Percentiles rank a stretch among this genome's conserved stretches.
phyloP scores from a whole-genome alignment of 305 asterid species.

The Plantago lanceolata region DNA sequence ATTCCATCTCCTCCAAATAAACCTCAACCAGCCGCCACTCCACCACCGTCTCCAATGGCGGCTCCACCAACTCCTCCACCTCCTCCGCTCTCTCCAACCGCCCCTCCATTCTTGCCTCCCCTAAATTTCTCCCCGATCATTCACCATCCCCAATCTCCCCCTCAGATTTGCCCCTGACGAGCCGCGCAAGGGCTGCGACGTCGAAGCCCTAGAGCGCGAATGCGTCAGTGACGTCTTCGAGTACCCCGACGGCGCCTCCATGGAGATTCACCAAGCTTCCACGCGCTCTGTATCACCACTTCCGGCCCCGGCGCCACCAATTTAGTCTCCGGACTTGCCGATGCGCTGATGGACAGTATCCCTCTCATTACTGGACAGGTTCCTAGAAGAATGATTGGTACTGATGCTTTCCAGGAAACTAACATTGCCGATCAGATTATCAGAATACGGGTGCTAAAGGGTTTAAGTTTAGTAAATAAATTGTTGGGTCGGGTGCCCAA shows the following conservation, averaged over 20 bases:
- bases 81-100: slow-evolving; percentile 24
- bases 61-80: slow-evolving; percentile 24
- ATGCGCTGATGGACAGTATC: slow-evolving; percentile 49
- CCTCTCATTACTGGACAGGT: slow-evolving; percentile 67
- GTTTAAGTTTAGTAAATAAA: too few species aligned
- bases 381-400: slow-evolving; percentile 59
- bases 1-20: too few species aligned
- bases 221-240: slow-evolving; percentile 62
- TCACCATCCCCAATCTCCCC: slow-evolving; percentile 22
- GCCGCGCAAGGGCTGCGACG: slow-evolving; percentile 57
- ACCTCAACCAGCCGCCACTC: background rate
- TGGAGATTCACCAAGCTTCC: slow-evolving; percentile 66
- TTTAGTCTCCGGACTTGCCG: slow-evolving; percentile 56
- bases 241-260: slow-evolving; percentile 61
- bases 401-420: slow-evolving; percentile 62
- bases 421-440: too few species aligned
- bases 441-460: too few species aligned
- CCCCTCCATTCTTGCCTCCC: slow-evolving; percentile 13
- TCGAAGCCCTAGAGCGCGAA: slow-evolving; percentile 62
- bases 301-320: slow-evolving; percentile 80
- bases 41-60: slow-evolving; percentile 31
- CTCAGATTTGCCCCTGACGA: slow-evolving; percentile 38
- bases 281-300: slow-evolving; percentile 67
- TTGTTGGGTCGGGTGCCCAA: too few species aligned
- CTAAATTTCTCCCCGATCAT: slow-evolving; percentile 18